A percentile compares a stretch with the other conserved stretches of the same genome.
These are phyloP conservation scores for Monascus purpureus DNA, from an alignment of 495 filamentous ascomycete genomes.

Conservation along the genomic window DNA sequence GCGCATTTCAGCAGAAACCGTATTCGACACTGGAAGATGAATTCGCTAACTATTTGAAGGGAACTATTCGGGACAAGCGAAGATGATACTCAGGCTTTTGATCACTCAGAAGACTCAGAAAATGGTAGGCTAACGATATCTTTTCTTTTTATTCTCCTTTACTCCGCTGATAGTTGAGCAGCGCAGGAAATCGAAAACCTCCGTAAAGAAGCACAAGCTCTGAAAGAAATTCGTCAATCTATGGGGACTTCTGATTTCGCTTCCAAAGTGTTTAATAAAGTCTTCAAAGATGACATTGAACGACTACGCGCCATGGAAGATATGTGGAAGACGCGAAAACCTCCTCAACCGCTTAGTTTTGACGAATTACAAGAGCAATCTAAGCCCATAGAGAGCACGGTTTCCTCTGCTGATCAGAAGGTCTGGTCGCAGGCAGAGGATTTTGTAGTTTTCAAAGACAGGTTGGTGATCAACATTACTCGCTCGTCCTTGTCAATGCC, in stretches of 20 bases:
- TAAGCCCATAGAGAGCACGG: conserved; percentile 30
- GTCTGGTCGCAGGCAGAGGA: conserved; percentile 76
- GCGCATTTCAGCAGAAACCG: conserved; percentile 5
- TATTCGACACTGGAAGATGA: neutral
- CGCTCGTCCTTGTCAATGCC: too few species aligned
- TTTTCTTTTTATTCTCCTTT: too few species aligned
- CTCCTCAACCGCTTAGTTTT: conserved; percentile 62
- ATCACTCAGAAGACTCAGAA: conserved; percentile 63
- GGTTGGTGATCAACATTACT: conserved; percentile 20
- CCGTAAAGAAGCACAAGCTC: conserved; percentile 63
- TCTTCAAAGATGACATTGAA: conserved; percentile 76
- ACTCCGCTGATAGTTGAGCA: conserved; percentile 8
- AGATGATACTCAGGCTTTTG: conserved; percentile 55
- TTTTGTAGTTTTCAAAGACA: conserved; percentile 74
- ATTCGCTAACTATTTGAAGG: conserved; percentile 16
- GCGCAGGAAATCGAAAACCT: conserved; percentile 79
- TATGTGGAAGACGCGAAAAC: conserved; percentile 81
- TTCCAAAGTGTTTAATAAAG: conserved; percentile 77
- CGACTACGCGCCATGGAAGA: conserved; percentile 80
- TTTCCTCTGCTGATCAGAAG: conserved; percentile 55
- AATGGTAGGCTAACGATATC: conserved; percentile 40
- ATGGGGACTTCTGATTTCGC: conserved; percentile 74
- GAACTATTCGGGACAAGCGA: conserved; percentile 91
- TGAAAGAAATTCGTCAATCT: conserved; percentile 68
- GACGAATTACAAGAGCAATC: conserved; percentile 35